Conservation (phyloP, 2,329 filamentous ascomycete species). For the Exophiala calicioides region DNA sequence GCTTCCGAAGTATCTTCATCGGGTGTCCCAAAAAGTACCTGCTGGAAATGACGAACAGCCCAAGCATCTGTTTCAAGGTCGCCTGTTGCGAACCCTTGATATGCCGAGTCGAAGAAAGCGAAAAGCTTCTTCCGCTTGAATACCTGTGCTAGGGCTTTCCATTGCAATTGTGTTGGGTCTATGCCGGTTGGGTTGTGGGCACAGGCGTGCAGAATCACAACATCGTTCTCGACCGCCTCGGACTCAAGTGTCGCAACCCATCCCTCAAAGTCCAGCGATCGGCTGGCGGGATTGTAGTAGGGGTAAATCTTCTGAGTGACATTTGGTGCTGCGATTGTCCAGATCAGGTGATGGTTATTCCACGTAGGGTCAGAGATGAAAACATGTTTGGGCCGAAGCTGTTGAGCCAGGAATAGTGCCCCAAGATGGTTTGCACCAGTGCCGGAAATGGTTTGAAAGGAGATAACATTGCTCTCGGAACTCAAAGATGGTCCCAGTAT, state of each 20-base stretch:
- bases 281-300: background rate
- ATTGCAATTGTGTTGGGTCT: background rate
- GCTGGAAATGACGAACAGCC: slow-evolving; percentile 1
- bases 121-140: background rate
- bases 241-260: background rate
- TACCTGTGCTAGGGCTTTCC: background rate
- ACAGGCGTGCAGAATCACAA: slow-evolving; percentile 1
- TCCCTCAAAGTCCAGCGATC: background rate
- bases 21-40: background rate
- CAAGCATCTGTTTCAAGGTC: background rate
- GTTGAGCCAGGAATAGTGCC: background rate
- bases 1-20: background rate
- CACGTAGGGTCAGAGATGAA: slow-evolving; percentile 1
- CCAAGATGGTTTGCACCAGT: background rate
- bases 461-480: background rate
- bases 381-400: background rate
- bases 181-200: slow-evolving; percentile 5
- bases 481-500: slow-evolving; percentile 62
- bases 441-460: slow-evolving; percentile 1
- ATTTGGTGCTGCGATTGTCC: background rate
- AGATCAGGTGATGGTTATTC: background rate
- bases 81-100: background rate
- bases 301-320: slow-evolving; percentile 1
- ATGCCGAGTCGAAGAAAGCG: slow-evolving; percentile 2
- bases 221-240: background rate